phyloP scores from a whole-genome alignment of 2,329 filamentous ascomycete genomes.

The Monosporascus cannonballus region DNA sequence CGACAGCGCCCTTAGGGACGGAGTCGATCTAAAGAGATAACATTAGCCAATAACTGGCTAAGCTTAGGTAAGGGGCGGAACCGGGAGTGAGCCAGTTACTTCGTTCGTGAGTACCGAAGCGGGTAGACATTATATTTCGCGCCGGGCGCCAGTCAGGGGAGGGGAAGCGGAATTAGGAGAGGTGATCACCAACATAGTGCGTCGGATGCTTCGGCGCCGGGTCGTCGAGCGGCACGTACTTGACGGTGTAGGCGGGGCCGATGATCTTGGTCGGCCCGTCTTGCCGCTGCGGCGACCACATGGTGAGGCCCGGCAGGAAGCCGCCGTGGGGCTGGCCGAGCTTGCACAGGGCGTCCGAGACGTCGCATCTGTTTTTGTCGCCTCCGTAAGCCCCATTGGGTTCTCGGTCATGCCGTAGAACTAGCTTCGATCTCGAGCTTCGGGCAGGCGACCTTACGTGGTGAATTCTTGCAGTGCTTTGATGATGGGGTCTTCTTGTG shows the following conservation, averaged over 20 bases:
- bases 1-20: conserved; percentile 38
- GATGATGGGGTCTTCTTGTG: conserved; percentile 22
- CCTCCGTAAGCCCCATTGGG: neutral
- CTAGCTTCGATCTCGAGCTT: neutral
- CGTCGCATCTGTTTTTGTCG: conserved; percentile 34
- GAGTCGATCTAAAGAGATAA: conserved; percentile 37
- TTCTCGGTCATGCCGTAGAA: too few relatives aligned
- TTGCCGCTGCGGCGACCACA: conserved; percentile 48
- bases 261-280: conserved; percentile 45
- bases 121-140: too few relatives aligned
- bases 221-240: conserved; percentile 42
- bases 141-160: too few relatives aligned
- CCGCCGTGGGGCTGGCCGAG: conserved; percentile 42
- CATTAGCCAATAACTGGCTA: neutral
- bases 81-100: too few relatives aligned
- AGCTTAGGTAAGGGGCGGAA: neutral
- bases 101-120: too few relatives aligned
- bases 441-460: conserved; percentile 15
- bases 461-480: conserved; percentile 27
- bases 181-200: conserved; percentile 36
- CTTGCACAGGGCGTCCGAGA: conserved; percentile 46
- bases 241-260: conserved; percentile 49
- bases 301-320: conserved; percentile 46
- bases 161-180: too few relatives aligned
- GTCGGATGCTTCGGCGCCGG: conserved; percentile 36